Base-by-base conservation (phyloP, 345 rosid genomes). In the Cardiospermum halicacabum region DNA sequence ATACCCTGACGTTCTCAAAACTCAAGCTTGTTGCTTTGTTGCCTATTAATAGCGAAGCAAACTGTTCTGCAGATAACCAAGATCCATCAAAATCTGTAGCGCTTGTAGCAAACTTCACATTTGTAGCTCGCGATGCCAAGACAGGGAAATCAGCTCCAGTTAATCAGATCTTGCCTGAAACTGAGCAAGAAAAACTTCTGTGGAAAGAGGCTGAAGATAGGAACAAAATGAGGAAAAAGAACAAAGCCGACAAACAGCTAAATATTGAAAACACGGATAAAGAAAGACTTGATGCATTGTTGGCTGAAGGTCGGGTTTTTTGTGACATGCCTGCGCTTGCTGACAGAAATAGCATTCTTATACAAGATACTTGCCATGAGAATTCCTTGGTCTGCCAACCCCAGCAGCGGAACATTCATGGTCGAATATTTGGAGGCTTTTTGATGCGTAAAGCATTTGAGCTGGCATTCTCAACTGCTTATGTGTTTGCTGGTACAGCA, bases 271-370 rank as follows among this genome's bases (percentile, higher is more conserved):
- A 66, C 58, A 60, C 64, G 48, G 88, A 80, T 53, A 64, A 47
- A 18, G 82, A 83, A 51, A 83, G 91, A 68, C 82, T 87, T 27
- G 60, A 84, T 5, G 79, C 75, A 54, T 69, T 89, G 69, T 72
- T 89, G 47, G 82, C 96, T 15, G 96, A 89, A 80, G 96, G 98
- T 47, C 80, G 88, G 53, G 73, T 89, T 30, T 84, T 92, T 75
- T 68, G 81, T 60, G 96, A 92, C 83, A 84, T 92, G 96, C 96
- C 93, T 21, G 98, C 98, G 40, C 74, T 92, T 69, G 98, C 91
- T 6, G 89, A 92, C 65, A 80, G 96, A 66, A 85, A 92, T 68
- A 89, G 95, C 84, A 87, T 92, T 77, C 85, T 92, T 45, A 85
- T 87, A 43, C 70, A 69, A 32, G 85, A 84, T 54, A 85, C 98